Conservation (phyloP, 495 filamentous ascomycete species). For the Tetracladium marchalianum region DNA sequence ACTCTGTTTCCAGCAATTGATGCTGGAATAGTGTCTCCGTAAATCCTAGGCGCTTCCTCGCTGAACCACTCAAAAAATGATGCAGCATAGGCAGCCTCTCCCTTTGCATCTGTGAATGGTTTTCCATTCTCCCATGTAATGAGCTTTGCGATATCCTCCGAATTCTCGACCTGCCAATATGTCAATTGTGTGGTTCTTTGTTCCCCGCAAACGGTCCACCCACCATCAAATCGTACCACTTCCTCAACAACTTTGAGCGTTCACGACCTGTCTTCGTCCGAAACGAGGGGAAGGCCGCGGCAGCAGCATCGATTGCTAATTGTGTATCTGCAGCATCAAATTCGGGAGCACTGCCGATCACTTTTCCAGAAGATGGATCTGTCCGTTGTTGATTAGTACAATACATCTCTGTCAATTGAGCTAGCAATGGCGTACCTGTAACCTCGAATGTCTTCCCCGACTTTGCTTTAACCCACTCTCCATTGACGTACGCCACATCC, state of each 20-base stretch:
- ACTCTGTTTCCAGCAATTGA: slow-evolving; percentile 62
- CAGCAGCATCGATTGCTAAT: slow-evolving; percentile 67
- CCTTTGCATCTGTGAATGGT: slow-evolving; percentile 59
- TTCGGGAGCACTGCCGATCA: slow-evolving; percentile 78
- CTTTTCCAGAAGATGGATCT: slow-evolving; percentile 73
- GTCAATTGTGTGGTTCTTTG: background rate
- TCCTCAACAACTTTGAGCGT: slow-evolving; percentile 70
- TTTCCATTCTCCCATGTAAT: slow-evolving; percentile 86
- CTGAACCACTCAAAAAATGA: slow-evolving; percentile 78
- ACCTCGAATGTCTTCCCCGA: slow-evolving; percentile 78
- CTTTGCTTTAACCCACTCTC: slow-evolving; percentile 67
- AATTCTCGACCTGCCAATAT: slow-evolving; percentile 58
- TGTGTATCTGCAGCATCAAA: slow-evolving; percentile 66
- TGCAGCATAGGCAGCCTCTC: slow-evolving; percentile 64
- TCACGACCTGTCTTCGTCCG: slow-evolving; percentile 61
- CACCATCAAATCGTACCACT: slow-evolving; percentile 80
- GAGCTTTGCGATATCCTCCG: slow-evolving; percentile 77
- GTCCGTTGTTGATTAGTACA: slow-evolving; percentile 2
- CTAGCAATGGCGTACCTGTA: slow-evolving; percentile 35
- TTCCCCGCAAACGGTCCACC: slow-evolving; percentile 1
- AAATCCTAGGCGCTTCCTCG: slow-evolving; percentile 62
- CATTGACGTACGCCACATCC: slow-evolving; percentile 74
- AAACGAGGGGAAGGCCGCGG: slow-evolving; percentile 53
- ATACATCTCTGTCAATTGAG: slow-evolving; percentile 1
- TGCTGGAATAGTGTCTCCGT: slow-evolving; percentile 69